Evolutionary conservation across 345 rosid species (phyloP).

Genomic region (Citrus sinensis): DVS_A1.0 CM039169.1:31044001-31044500

Average conservation of each 20-base stretch:
- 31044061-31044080: conserved; percentile 65
- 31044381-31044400: conserved; percentile 86
- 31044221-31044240: conserved; percentile 79
- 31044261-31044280: conserved; percentile 49
- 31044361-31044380: conserved; percentile 48
- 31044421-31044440: conserved; percentile 81
- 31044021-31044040: conserved; percentile 86
- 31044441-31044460: conserved; percentile 73
- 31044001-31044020: conserved; percentile 85
- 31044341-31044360: background rate
- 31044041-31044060: conserved; percentile 63
- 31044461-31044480: conserved; percentile 82
- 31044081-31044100: conserved; percentile 83
- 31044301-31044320: background rate
- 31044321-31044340: background rate
- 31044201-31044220: conserved; percentile 93
- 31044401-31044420: conserved; percentile 88
- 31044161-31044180: conserved; percentile 84
- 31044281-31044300: background rate
- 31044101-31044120: conserved; percentile 78
- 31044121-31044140: conserved; percentile 88
- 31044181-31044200: conserved; percentile 86
- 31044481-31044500: conserved; percentile 73
- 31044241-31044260: conserved; percentile 82
- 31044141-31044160: conserved; percentile 89